Evolutionary conservation across 768 basidiomycete genomes (phyloP), one percentile per base, ranked within the genome.

Genomic region (Pholiota molesta): DNA sequence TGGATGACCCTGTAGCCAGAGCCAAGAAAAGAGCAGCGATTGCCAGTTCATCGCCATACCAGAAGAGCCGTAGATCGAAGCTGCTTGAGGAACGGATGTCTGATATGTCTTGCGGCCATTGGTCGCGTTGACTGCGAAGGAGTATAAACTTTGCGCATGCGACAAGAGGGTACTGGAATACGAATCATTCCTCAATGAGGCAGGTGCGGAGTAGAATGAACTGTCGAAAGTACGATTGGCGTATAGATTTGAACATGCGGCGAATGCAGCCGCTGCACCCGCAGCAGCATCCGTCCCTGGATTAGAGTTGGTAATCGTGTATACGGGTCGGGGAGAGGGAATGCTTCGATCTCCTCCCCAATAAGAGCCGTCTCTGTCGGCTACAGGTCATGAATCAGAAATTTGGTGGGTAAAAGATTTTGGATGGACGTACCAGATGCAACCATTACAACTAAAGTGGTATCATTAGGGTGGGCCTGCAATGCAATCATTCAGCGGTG

Each of bases 211-310:
- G 62, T 81, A 84, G 5, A 82, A 75, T 37, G 66, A 62, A 53
- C 79, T 78, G 47, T 83, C 81, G 68, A 92, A 84, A 37, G 79
- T 68, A 62, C 78, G 81, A 66, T 82, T 81, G 62, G 86, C 81
- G 69, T 97, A 98, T 29, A 98, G 82, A 61, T 86, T 83, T 1
- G 95, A 90, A 67, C 92, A 94, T 0, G 95, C 85, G 13, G 95
- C 84, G 71, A 97, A 95, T 16, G 96, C 95, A 1, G 93, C 90
- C 2, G 95, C 86, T 5, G 91, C 85, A 49, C 86, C 83, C 0
- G 95, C 93, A 11, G 92, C 93, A 17, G 86, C 94, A 66, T 98
- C 95, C 0, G 96, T 97, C 51, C 95, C 96, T 0, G 95, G 94
- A 56, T 85, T 80, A 52, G 89, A 88, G 59, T 81, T 74, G 66